These are phyloP conservation scores for Umbelopsis sp. DNA, from an alignment of 192 early-diverging fungal species.

Conservation along the genomic window DNA sequence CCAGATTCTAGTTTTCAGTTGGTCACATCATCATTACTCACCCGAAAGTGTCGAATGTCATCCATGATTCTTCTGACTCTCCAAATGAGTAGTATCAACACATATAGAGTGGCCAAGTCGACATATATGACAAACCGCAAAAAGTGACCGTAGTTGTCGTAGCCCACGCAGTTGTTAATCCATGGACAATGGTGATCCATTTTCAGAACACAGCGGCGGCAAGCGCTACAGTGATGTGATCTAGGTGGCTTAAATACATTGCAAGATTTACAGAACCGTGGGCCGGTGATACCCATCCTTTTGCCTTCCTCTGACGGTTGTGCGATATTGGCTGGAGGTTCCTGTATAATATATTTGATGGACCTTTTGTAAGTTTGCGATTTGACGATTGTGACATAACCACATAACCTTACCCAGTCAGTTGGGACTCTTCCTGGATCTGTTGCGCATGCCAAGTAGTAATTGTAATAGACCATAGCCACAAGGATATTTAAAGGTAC, in stretches of 20 bases:
- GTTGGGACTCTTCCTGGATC: conserved; percentile 79
- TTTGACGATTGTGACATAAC: neutral
- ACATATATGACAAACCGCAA: conserved; percentile 79
- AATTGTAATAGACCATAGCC: conserved; percentile 81
- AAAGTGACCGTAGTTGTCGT: conserved; percentile 74
- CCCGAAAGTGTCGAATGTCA: conserved; percentile 34
- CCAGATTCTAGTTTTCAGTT: neutral
- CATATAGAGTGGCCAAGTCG: conserved; percentile 56
- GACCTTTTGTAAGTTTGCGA: neutral
- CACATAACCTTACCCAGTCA: conserved; percentile 37
- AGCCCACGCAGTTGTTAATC: conserved; percentile 86
- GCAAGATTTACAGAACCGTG: conserved; percentile 71
- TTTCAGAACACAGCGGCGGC: conserved; percentile 77
- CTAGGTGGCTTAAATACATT: conserved; percentile 71
- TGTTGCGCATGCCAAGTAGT: conserved; percentile 76
- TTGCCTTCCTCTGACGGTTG: conserved; percentile 58
- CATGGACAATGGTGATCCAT: conserved; percentile 94
- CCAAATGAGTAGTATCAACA: conserved; percentile 53
- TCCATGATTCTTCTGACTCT: conserved; percentile 56
- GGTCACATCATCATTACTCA: neutral
- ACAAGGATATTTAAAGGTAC: conserved; percentile 80
- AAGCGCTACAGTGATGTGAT: conserved; percentile 77
- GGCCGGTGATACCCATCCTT: conserved; percentile 54
- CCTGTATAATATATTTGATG: neutral
- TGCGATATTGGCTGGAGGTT: neutral